These are phyloP conservation scores for Stereum hirsutum DNA, from an alignment of 1,284 basidiomycete species.

Conservation along the genomic window DNA sequence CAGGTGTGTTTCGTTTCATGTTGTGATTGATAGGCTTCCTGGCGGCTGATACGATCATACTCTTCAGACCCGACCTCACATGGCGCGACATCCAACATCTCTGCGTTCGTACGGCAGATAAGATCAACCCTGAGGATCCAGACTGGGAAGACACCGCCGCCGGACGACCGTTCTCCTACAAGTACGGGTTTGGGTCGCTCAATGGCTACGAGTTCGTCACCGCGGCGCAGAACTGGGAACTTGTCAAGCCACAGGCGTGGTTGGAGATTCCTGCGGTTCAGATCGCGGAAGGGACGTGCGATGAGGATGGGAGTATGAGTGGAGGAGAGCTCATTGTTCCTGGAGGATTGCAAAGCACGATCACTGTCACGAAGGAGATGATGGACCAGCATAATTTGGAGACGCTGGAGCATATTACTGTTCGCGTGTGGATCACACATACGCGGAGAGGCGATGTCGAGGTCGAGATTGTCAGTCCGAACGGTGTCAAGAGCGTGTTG, in stretches of 20 bases:
- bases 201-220: slow-evolving; percentile 82
- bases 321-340: slow-evolving; percentile 63
- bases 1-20: slow-evolving; percentile 39
- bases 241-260: slow-evolving; percentile 95
- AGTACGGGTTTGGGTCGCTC: slow-evolving; percentile 91
- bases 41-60: not conserved
- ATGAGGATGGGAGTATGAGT: slow-evolving; percentile 40
- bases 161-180: slow-evolving; percentile 88
- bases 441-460: slow-evolving; percentile 86
- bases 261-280: slow-evolving; percentile 68
- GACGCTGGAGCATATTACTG: slow-evolving; percentile 85
- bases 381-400: slow-evolving; percentile 77
- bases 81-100: slow-evolving; percentile 98
- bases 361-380: slow-evolving; percentile 67
- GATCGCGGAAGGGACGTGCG: slow-evolving; percentile 54
- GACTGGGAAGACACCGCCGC: slow-evolving; percentile 88
- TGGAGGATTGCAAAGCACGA: slow-evolving; percentile 60
- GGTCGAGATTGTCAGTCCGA: slow-evolving; percentile 82
- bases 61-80: slow-evolving; percentile 77
- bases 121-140: slow-evolving; percentile 84
- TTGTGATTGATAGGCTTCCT: slow-evolving; percentile 6
- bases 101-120: slow-evolving; percentile 70
- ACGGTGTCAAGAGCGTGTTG: slow-evolving; percentile 80
- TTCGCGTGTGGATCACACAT: slow-evolving; percentile 91
- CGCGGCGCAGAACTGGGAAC: slow-evolving; percentile 74